Evolutionary conservation across 2,329 filamentous ascomycete genomes (phyloP).

Genomic region (Calonectria pteridis): DNA sequence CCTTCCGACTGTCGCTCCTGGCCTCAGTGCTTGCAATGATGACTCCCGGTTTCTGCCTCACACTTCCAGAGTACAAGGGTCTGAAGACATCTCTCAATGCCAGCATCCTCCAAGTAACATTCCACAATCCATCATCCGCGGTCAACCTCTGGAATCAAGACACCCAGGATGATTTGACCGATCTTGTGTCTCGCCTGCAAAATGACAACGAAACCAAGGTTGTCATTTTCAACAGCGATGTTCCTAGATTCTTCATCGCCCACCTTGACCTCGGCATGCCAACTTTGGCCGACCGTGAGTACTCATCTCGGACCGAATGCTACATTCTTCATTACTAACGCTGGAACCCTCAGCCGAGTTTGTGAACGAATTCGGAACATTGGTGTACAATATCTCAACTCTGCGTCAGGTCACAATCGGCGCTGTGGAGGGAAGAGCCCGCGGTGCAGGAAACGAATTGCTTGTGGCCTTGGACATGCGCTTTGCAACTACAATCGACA

Average conservation of each 20-base stretch:
- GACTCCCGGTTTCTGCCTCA: neutral
- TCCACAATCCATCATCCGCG: neutral
- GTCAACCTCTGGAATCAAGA: slow-evolving; percentile 7
- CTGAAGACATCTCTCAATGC: neutral
- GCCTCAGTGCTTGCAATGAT: neutral
- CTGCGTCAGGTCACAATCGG: slow-evolving; percentile 14
- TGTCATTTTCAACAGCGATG: slow-evolving; percentile 8
- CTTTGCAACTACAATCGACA: slow-evolving; percentile 1
- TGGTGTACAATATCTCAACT: slow-evolving; percentile 7
- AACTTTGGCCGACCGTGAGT: neutral
- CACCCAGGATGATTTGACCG: neutral
- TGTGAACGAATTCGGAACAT: neutral
- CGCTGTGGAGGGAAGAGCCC: slow-evolving; percentile 8
- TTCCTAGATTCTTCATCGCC: neutral
- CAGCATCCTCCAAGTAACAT: neutral
- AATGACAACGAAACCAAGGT: slow-evolving; percentile 1
- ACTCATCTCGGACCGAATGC: neutral
- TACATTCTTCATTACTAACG: neutral
- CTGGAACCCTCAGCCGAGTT: neutral
- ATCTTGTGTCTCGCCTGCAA: neutral
- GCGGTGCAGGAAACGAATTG: slow-evolving; percentile 13
- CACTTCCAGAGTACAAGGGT: neutral
- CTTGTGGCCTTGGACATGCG: slow-evolving; percentile 10
- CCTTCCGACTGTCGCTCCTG: neutral
- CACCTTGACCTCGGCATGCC: slow-evolving; percentile 5